Evolutionary conservation across 2,329 filamentous ascomycete species (phyloP).

Genomic region (Thelonectria blattea): DNA sequence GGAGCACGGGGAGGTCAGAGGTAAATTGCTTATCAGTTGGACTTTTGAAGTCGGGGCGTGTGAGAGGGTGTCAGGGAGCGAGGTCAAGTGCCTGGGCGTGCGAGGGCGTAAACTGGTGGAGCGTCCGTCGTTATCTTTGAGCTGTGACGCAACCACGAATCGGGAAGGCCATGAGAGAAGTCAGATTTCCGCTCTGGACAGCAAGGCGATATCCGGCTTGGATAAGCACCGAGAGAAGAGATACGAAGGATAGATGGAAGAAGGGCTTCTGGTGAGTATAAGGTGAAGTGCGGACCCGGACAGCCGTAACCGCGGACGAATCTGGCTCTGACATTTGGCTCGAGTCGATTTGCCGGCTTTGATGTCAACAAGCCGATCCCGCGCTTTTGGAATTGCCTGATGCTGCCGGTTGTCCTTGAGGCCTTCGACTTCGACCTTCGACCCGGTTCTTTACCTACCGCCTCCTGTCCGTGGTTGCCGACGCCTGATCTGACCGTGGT

Average conservation of each 20-base stretch:
- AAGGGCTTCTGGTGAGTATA: not conserved
- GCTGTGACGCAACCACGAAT: slow-evolving; percentile 8
- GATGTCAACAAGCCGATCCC: slow-evolving; percentile 6
- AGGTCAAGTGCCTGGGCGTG: slow-evolving; percentile 13
- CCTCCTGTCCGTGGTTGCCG: slow-evolving; percentile 5
- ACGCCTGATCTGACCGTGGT: slow-evolving; percentile 6
- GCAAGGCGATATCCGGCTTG: not conserved
- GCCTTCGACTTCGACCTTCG: not conserved
- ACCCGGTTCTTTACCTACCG: slow-evolving; percentile 5
- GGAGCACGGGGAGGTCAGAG: not conserved
- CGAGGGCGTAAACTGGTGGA: slow-evolving; percentile 12
- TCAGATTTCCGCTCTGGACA: not conserved
- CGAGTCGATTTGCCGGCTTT: slow-evolving; percentile 27
- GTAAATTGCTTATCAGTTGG: slow-evolving; percentile 20
- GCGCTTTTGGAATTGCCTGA: slow-evolving; percentile 11
- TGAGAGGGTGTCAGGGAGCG: slow-evolving; percentile 1
- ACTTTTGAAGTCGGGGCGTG: slow-evolving; percentile 5
- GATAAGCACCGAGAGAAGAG: not conserved
- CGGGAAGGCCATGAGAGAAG: slow-evolving; percentile 11
- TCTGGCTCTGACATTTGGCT: slow-evolving; percentile 35
- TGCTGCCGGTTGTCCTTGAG: not conserved
- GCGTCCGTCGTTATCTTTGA: slow-evolving; percentile 18
- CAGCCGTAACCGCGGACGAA: slow-evolving; percentile 10
- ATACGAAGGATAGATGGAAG: not conserved
- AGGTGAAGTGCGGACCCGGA: not conserved